Evolutionary conservation across 2,329 filamentous ascomycete species (phyloP).

Genomic region (Dryadomyces quercus-mongolicae): DNA sequence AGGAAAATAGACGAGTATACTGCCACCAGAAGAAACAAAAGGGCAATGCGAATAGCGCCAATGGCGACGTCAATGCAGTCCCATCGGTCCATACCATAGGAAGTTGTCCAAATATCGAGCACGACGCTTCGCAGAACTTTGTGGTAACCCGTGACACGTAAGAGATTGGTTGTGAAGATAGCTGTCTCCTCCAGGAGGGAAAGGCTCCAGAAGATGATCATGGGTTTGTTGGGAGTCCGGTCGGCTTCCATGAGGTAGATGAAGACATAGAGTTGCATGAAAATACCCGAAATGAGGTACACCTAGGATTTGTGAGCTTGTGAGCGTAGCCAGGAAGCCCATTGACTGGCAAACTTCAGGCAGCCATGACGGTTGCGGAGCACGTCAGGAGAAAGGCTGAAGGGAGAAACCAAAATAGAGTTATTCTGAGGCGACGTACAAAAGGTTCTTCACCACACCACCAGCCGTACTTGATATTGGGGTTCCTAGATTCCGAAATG

Average conservation of each 20-base stretch:
- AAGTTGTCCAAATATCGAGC: constrained; percentile 27
- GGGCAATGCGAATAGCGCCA: constrained; percentile 54
- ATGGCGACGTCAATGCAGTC: constrained; percentile 54
- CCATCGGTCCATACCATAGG: constrained; percentile 30
- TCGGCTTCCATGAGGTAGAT: constrained; percentile 60
- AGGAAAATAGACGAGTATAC: constrained; percentile 42
- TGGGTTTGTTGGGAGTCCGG: constrained; percentile 60
- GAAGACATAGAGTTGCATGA: constrained; percentile 10
- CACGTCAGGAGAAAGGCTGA: not conserved
- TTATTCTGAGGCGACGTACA: constrained; percentile 13
- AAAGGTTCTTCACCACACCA: constrained; percentile 59
- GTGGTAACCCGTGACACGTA: constrained; percentile 49
- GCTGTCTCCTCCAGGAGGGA: constrained; percentile 61
- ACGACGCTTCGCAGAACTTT: constrained; percentile 18
- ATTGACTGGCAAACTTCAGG: too few species aligned
- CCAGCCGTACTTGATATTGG: constrained; percentile 40
- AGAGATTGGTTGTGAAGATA: constrained; percentile 56
- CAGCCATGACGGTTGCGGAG: too few species aligned
- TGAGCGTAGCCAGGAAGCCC: too few species aligned
- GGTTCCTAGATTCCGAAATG: constrained; percentile 43
- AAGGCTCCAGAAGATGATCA: constrained; percentile 68
- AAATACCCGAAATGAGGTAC: constrained; percentile 11
- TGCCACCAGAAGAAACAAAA: constrained; percentile 33
- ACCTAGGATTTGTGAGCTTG: constrained; percentile 8
- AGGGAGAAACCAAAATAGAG: not conserved